Conservation (phyloP, 2,329 filamentous ascomycete genomes). For the Diplodia seriata region DNA sequence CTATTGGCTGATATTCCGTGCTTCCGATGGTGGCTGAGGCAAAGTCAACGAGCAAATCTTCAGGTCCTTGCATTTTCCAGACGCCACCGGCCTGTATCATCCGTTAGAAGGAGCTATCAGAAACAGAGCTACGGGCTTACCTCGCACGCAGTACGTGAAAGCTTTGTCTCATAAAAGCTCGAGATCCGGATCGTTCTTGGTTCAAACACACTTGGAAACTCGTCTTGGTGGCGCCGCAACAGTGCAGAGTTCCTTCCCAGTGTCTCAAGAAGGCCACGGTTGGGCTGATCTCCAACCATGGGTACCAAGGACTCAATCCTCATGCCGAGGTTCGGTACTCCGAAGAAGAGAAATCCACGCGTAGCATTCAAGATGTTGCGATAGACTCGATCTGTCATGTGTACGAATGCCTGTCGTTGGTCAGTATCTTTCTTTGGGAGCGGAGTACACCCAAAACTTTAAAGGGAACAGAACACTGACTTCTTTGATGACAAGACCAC, state of each 20-base stretch:
- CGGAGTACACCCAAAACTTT: too few species aligned
- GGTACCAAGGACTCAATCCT: background rate
- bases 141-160: background rate
- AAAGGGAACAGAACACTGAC: background rate
- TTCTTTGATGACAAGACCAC: background rate
- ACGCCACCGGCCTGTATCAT: background rate
- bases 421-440: background rate
- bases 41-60: background rate
- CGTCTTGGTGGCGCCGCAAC: background rate
- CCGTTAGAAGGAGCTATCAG: background rate
- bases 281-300: background rate
- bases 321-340: conserved; percentile 1
- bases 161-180: background rate
- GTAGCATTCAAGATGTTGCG: background rate
- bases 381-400: background rate
- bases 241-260: background rate
- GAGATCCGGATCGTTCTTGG: background rate
- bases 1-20: background rate
- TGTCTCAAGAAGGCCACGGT: background rate
- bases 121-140: background rate
- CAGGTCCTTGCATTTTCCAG: background rate
- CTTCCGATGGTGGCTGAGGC: background rate
- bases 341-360: background rate
- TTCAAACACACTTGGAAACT: background rate
- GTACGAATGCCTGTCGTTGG: background rate